Conservation (phyloP, 441 rosid genomes). For the Sinapis alba region DNA sequence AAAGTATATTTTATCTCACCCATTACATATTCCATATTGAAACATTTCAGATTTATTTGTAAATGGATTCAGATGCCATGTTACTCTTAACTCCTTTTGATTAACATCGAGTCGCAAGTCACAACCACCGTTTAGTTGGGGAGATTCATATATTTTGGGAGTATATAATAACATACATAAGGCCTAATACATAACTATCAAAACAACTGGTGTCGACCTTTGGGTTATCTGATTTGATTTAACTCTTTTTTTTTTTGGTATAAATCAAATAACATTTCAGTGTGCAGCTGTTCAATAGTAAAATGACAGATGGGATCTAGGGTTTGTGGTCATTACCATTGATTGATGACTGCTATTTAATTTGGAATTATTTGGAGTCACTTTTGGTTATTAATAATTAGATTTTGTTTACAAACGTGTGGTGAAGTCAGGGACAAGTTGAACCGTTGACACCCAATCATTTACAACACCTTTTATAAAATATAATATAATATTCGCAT, state of each 20-base stretch:
- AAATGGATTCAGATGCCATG: neutral
- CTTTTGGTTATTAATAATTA: conserved; percentile 24
- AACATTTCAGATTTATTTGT: neutral
- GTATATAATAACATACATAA: conserved; percentile 10
- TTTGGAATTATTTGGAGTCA: conserved; percentile 20
- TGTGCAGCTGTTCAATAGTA: conserved; percentile 1
- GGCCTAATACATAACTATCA: conserved; percentile 26
- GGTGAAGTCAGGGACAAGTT: conserved; percentile 42
- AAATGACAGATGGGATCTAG: conserved; percentile 25
- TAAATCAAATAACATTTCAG: neutral
- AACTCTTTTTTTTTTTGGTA: neutral
- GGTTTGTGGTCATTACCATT: conserved; percentile 25
- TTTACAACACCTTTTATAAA: conserved; percentile 39
- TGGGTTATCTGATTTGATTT: conserved; percentile 18
- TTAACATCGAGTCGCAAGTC: conserved; percentile 1
- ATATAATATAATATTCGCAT: conserved; percentile 31
- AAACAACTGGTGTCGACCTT: conserved; percentile 18
- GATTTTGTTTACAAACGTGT: conserved; percentile 32
- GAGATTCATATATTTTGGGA: neutral
- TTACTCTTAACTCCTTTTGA: neutral
- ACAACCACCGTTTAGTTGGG: neutral
- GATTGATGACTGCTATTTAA: conserved; percentile 7
- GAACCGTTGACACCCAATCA: conserved; percentile 57
- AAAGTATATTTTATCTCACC: neutral
- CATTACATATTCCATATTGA: neutral